These are phyloP conservation scores for Pseudopyricularia cyperi DNA, from an alignment of 2,329 filamentous ascomycete genomes.

Conservation along the genomic window DNA sequence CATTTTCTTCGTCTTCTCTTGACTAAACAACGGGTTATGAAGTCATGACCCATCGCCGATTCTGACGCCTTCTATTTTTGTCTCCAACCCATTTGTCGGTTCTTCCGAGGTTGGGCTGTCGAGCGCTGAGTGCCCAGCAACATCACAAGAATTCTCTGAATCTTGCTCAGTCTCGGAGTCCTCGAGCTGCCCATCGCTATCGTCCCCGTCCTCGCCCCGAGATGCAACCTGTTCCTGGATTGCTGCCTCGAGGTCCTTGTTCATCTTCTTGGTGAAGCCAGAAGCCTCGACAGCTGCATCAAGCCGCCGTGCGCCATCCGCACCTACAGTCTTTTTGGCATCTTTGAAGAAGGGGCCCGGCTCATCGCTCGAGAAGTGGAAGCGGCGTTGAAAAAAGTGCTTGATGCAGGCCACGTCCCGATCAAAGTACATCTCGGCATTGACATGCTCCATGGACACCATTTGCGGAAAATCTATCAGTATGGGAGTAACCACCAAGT, in stretches of 20 bases:
- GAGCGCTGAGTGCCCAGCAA: neutral
- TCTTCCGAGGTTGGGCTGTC: neutral
- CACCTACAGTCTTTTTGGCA: conserved; percentile 60
- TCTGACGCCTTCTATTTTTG: neutral
- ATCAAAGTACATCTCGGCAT: conserved; percentile 96
- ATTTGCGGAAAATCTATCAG: conserved; percentile 98
- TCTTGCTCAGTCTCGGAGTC: conserved; percentile 15
- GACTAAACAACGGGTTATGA: neutral
- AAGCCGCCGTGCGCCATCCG: conserved; percentile 53
- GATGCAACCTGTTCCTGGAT: conserved; percentile 62
- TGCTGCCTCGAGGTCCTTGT: conserved; percentile 82
- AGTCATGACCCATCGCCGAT: neutral
- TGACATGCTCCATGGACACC: conserved; percentile 85
- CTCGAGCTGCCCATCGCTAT: conserved; percentile 20
- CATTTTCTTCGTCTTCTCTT: neutral
- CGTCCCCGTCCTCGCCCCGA: conserved; percentile 21
- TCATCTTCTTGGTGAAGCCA: conserved; percentile 94
- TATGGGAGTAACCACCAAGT: conserved; percentile 52
- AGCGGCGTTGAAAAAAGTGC: conserved; percentile 79
- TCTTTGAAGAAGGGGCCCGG: conserved; percentile 78
- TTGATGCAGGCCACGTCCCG: conserved; percentile 93
- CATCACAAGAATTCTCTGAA: conserved; percentile 16
- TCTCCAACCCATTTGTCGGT: neutral
- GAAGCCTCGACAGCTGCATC: conserved; percentile 86
- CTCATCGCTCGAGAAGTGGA: conserved; percentile 72